Percentiles rank a stretch among this genome's conserved stretches.
These are phyloP conservation scores for Pichia sp. DNA, from an alignment of 1,139 yeast species.

Conservation along the genomic window DNA sequence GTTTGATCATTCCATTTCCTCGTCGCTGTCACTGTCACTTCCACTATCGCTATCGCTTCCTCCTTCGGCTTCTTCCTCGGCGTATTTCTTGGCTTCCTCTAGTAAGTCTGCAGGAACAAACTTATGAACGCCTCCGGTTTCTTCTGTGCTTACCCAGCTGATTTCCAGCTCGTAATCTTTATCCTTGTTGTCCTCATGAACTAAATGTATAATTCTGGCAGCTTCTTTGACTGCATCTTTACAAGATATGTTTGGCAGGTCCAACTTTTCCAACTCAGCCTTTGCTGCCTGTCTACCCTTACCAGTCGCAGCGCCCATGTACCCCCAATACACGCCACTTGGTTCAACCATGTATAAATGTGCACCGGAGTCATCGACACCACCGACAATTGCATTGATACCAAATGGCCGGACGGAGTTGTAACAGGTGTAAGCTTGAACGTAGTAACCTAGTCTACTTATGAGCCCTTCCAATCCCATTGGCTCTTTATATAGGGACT, in stretches of 20 bases:
- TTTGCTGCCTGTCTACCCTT: slow-evolving; percentile 97
- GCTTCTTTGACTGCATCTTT: slow-evolving; percentile 88
- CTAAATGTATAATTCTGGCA: slow-evolving; percentile 85
- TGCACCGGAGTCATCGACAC: slow-evolving; percentile 82
- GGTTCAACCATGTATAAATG: slow-evolving; percentile 97
- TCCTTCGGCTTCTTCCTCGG: slow-evolving; percentile 69
- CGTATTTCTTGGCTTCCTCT: slow-evolving; percentile 76
- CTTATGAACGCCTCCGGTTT: slow-evolving; percentile 78
- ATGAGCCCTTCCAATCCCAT: slow-evolving; percentile 79
- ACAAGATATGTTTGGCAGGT: slow-evolving; percentile 62
- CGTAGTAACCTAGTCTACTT: slow-evolving; percentile 85
- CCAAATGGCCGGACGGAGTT: slow-evolving; percentile 98
- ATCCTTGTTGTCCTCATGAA: slow-evolving; percentile 97
- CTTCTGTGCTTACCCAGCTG: slow-evolving; percentile 76
- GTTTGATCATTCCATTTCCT: slow-evolving; percentile 36
- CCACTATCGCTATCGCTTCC: slow-evolving; percentile 46
- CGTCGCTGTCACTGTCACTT: slow-evolving; percentile 41
- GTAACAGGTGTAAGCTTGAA: slow-evolving; percentile 92
- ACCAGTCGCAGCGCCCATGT: slow-evolving; percentile 95
- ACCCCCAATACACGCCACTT: slow-evolving; percentile 96
- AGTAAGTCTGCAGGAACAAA: slow-evolving; percentile 73
- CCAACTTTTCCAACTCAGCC: slow-evolving; percentile 89
- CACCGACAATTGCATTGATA: slow-evolving; percentile 86
- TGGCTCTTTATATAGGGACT: slow-evolving; percentile 69
- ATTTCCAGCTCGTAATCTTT: slow-evolving; percentile 94